Percentiles rank a stretch among this genome's conserved stretches.
These are phyloP conservation scores for Hemisphaericaspora xylofermentans DNA, from an alignment of 1,139 yeast genomes.

Conservation along the genomic window DNA sequence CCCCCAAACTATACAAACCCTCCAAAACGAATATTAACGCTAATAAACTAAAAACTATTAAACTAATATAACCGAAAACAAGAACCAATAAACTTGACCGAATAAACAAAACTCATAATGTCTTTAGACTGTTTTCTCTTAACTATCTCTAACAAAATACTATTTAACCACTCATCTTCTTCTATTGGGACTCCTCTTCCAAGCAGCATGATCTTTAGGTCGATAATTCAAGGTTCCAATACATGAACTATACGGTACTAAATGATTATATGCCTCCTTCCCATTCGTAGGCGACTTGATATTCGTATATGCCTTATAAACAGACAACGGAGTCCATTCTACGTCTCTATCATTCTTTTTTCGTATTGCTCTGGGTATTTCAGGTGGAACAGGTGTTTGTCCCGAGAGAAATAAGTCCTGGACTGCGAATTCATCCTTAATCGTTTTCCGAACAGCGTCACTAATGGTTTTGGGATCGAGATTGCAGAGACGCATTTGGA, in stretches of 20 bases:
- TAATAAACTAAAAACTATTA: no score
- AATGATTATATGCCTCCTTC: slow-evolving; percentile 20
- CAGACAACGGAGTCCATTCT: slow-evolving; percentile 37
- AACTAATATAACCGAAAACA: no score
- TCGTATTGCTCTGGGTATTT: slow-evolving; percentile 18
- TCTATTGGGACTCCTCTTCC: slow-evolving; percentile 23
- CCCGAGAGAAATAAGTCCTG: slow-evolving; percentile 15
- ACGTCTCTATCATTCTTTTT: slow-evolving; percentile 21
- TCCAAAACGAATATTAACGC: no score
- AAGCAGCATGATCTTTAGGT: slow-evolving; percentile 19
- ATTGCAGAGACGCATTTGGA: slow-evolving; percentile 13
- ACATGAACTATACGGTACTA: slow-evolving; percentile 17
- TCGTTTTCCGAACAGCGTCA: slow-evolving; percentile 18
- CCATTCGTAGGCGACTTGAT: slow-evolving; percentile 25
- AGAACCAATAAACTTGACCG: no score
- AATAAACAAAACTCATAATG: neutral
- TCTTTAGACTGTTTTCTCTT: neutral
- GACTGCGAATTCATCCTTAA: slow-evolving; percentile 19
- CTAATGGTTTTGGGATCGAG: slow-evolving; percentile 16
- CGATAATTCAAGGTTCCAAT: slow-evolving; percentile 17
- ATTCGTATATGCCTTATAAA: slow-evolving; percentile 38
- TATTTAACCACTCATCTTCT: slow-evolving; percentile 7
- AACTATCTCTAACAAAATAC: neutral
- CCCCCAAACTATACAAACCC: no score
- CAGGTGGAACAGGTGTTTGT: neutral